Percentiles rank a stretch among this genome's conserved stretches.
These are phyloP conservation scores for Alternaria sp. DNA, from an alignment of 2,329 filamentous ascomycete species.

Conservation along the genomic window DNA sequence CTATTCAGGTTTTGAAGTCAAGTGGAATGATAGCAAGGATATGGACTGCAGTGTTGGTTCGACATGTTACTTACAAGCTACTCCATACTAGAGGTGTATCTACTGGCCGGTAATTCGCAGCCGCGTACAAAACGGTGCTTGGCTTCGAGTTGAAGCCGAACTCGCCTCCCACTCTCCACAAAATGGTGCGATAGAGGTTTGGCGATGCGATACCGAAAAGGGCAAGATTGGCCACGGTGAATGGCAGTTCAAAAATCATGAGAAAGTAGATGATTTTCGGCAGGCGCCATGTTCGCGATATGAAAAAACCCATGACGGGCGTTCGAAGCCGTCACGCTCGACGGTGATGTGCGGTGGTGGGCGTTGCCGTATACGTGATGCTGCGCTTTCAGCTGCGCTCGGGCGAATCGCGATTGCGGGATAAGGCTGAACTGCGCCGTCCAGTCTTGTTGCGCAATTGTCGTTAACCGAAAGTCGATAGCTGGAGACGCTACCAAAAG, in stretches of 20 bases:
- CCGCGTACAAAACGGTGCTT: constrained; percentile 71
- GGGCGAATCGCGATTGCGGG: constrained; percentile 8
- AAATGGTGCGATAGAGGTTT: constrained; percentile 71
- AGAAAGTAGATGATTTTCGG: constrained; percentile 61
- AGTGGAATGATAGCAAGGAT: not conserved
- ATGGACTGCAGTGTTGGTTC: not conserved
- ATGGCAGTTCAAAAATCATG: constrained; percentile 69
- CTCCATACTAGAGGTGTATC: constrained; percentile 75
- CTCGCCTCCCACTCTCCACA: constrained; percentile 76
- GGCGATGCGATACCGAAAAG: constrained; percentile 77
- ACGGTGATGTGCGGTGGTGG: constrained; percentile 2
- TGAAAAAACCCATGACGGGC: constrained; percentile 52
- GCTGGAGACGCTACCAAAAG: constrained; percentile 1
- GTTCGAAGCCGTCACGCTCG: not conserved
- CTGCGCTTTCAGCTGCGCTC: constrained; percentile 12
- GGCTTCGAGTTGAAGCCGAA: constrained; percentile 78
- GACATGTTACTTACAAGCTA: constrained; percentile 63
- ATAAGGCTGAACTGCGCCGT: not conserved
- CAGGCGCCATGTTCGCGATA: constrained; percentile 62
- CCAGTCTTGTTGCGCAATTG: not conserved
- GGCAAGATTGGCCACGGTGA: constrained; percentile 69
- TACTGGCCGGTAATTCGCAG: constrained; percentile 71
- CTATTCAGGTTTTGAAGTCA: not conserved
- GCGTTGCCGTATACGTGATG: not conserved
- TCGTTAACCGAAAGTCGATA: not conserved